Conservation (phyloP, 1,139 yeast genomes). For the Pneumocystis jirovecii region DNA sequence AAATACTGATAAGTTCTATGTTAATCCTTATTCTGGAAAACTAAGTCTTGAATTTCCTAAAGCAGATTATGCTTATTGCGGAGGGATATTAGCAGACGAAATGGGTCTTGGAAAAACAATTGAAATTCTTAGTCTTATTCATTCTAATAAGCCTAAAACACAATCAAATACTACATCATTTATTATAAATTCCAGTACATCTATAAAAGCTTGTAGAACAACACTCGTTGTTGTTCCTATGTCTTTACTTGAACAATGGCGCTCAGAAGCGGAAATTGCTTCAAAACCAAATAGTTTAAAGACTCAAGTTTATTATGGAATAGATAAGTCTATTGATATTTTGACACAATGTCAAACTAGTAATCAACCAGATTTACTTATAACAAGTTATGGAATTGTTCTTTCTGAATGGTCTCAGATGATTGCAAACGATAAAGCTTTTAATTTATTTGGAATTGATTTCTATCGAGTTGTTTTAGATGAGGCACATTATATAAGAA, state of each 20-base stretch:
- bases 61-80: slow-evolving; percentile 35
- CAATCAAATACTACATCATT: slow-evolving; percentile 2
- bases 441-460: slow-evolving; percentile 56
- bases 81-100: slow-evolving; percentile 93
- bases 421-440: slow-evolving; percentile 15
- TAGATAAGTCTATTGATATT: slow-evolving; percentile 32
- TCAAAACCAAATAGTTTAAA: slow-evolving; percentile 20
- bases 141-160: slow-evolving; percentile 19
- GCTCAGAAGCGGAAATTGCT: slow-evolving; percentile 52
- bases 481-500: slow-evolving; percentile 85
- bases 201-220: slow-evolving; percentile 46
- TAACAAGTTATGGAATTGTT: slow-evolving; percentile 83
- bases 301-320: slow-evolving; percentile 54
- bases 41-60: slow-evolving; percentile 53
- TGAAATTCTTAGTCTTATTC: slow-evolving; percentile 59
- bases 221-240: slow-evolving; percentile 80
- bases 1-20: slow-evolving; percentile 38
- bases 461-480: slow-evolving; percentile 73
- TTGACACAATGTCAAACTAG: slow-evolving; percentile 29
- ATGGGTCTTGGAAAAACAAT: slow-evolving; percentile 95
- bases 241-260: slow-evolving; percentile 87
- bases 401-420: slow-evolving; percentile 38
- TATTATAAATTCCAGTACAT: slow-evolving; percentile 5
- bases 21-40: slow-evolving; percentile 72
- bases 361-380: slow-evolving; percentile 46